These are phyloP conservation scores for Penicillium coprophilum DNA, from an alignment of 495 filamentous ascomycete species.

Conservation along the genomic window DNA sequence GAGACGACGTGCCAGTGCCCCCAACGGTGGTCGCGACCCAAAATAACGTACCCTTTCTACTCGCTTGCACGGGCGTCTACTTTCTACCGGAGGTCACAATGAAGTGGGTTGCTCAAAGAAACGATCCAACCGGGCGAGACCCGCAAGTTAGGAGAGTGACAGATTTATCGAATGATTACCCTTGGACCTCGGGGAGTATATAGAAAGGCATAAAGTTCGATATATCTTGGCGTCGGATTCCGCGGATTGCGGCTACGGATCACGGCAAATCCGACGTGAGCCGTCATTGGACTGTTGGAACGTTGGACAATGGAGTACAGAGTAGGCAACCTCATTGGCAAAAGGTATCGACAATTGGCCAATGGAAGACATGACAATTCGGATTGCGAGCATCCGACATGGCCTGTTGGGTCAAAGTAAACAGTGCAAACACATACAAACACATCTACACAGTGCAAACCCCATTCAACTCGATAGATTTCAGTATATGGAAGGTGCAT, in stretches of 20 bases:
- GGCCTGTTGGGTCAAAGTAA: slow-evolving; percentile 17
- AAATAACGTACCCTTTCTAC: no score
- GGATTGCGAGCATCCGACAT: slow-evolving; percentile 29
- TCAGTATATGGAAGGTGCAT: not conserved
- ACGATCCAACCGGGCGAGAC: no score
- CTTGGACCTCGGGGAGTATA: no score
- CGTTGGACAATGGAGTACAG: not conserved
- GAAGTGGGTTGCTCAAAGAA: no score
- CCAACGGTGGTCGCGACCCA: no score
- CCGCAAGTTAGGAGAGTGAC: no score
- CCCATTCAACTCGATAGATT: not conserved
- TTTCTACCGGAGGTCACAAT: no score
- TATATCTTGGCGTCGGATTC: not conserved
- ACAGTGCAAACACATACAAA: slow-evolving; percentile 1
- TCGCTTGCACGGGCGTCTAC: no score
- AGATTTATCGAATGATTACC: no score
- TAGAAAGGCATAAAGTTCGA: not conserved
- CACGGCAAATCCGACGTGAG: not conserved
- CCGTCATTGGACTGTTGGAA: not conserved
- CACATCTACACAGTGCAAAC: not conserved
- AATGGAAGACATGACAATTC: slow-evolving; percentile 19
- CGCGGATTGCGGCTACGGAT: not conserved
- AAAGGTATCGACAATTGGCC: not conserved
- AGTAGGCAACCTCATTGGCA: not conserved
- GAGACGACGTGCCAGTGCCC: no score